Evolutionary conservation across 2,329 filamentous ascomycete genomes (phyloP), one percentile per base, ranked within the genome.

Genomic region (Chrysosphaeria jannelii): DNA sequence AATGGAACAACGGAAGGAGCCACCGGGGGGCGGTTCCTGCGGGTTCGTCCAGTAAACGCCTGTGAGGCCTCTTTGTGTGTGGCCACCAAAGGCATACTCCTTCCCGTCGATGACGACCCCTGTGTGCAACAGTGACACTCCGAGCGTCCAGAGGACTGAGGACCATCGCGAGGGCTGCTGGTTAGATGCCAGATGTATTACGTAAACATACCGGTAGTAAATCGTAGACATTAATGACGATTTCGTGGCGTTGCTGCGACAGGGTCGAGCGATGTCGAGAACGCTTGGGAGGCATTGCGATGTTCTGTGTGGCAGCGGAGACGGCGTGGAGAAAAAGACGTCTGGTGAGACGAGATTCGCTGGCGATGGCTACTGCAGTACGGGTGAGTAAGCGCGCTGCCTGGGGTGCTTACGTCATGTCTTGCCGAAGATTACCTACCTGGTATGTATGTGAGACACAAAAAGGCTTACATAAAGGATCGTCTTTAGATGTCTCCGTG

Each of bases 21-120:
- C 72, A 15, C 74, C 74, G 0, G 74, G 71, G 0, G 74, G 74
- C 23, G 68, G 60, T 15, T 60, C 57, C 31, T 52, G 54, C 2
- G 75, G 74, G 30, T 53, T 63, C 10, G 72, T 81, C 63, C 65
- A 78, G 46, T 85, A 88, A 6, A 88, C 74, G 23, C 75, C 75
- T 4, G 70, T 81, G 27, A 67, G 42, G 13, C 58, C 57, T 23
- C 48, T 57, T 33, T 57, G 58, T 37, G 74, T 63, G 40, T 88
- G 75, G 2, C 75, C 75, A 20, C 75, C 75, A 36, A 75, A 88
- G 12, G 75, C 75, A 39, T 85, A 88, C 48, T 88, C 75, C 31
- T 53, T 59, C 33, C 67, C 61, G 39, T 67, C 66, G 43, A 85
- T 74, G 19, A 78, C 71, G 25, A 88, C 68, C 24, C 72, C 75